Base-by-base conservation (phyloP, 108 stramenopile genomes). In the Discostella stelligeroides region DNA sequence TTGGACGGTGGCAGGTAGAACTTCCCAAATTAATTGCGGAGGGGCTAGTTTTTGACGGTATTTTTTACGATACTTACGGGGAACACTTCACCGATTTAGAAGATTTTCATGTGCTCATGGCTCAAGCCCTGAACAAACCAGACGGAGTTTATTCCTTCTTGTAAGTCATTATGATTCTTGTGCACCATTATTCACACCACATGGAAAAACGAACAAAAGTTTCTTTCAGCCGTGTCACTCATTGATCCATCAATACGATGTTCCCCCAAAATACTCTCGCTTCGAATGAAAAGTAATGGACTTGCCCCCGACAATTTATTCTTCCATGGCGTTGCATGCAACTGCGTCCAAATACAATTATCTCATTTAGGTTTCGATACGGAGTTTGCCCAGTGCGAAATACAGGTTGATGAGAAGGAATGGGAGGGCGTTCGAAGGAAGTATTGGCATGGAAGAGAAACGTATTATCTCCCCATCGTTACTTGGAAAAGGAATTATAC, bases 31-130 rank as follows among this genome's bases (percentile, higher is more conserved):
- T 92, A 12, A 73, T 85, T 29, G 56, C 30, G 21, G 82, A 88
- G 41, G 79, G 79, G 15, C 70, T 86, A 6, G 47, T 75, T 42
- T 76, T 95, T 58, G 96, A 97, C 81, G 97, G 85, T 0, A 85
- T 96, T 17, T 97, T 97, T 69, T 97, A 88, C 61, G 97, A 97
- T 68, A 97, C 97, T 14, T 97, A 95, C 73, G 97, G 88, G 2
- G 97, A 97, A 73, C 86, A 94, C 70, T 86, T 90, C 55, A 72
- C 83, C 38, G 97, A 97, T 74, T 70, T 97, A 67, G 90, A 92
- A 67, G 92, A 92, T 37, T 97, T 97, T 80, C 94, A 95, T 70
- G 66, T 39, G 63, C 28, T 61, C 10, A 85, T 91, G 79, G 70
- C 75, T 4, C 63, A 68, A 17, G 51, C 84, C 2, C 53, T 94